phyloP scores from a whole-genome alignment of 345 rosid genomes.

The Combretum micranthum region DNA sequence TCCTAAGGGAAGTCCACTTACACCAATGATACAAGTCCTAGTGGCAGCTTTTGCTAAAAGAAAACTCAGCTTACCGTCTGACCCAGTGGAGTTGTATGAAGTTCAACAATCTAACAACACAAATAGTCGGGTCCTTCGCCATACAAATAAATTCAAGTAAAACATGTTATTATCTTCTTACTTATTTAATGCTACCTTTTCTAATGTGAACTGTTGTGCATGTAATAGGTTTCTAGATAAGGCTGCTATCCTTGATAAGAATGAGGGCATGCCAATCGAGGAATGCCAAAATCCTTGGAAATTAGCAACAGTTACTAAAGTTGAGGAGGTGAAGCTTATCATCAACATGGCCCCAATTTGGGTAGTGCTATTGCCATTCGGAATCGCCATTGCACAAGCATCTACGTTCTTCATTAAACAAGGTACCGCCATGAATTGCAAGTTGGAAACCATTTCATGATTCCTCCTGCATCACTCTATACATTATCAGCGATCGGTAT shows the following conservation, averaged over 20 bases:
- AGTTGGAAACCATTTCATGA: conserved; percentile 29
- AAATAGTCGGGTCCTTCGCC: conserved; percentile 52
- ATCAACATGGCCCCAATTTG: conserved; percentile 88
- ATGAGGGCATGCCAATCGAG: conserved; percentile 28
- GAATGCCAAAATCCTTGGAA: conserved; percentile 50
- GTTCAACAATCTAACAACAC: conserved; percentile 25
- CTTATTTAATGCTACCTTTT: no score
- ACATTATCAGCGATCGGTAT: conserved; percentile 48
- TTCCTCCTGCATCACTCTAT: conserved; percentile 58
- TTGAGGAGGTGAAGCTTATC: conserved; percentile 83
- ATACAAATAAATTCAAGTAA: conserved; percentile 68
- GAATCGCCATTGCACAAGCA: conserved; percentile 61
- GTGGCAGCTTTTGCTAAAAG: conserved; percentile 75
- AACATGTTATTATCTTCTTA: neutral
- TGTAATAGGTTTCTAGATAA: conserved; percentile 71
- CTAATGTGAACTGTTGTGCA: no score
- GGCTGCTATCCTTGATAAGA: conserved; percentile 56
- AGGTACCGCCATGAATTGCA: conserved; percentile 39
- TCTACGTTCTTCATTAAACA: conserved; percentile 94
- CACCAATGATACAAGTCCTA: conserved; percentile 72
- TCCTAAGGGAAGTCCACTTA: conserved; percentile 75
- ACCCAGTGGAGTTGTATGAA: conserved; percentile 51
- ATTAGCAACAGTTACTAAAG: conserved; percentile 70
- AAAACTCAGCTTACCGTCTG: conserved; percentile 46
- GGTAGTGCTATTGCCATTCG: conserved; percentile 69